Conservation (phyloP, 1,284 basidiomycete species). For the Melampsora larici-populina region DNA sequence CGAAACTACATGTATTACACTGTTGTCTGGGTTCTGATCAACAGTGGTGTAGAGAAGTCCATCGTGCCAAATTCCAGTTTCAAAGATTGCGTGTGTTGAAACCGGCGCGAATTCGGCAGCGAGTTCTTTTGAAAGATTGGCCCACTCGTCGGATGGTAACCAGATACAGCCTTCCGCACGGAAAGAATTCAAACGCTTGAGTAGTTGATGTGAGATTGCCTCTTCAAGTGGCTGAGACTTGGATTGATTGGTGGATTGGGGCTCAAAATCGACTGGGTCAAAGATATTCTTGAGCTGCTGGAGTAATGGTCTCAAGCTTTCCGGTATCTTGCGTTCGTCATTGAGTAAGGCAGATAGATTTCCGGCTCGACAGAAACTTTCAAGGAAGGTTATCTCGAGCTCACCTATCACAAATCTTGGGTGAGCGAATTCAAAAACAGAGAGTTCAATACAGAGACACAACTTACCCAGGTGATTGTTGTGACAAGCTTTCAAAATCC, state of each 20-base stretch:
- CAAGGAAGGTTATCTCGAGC: not conserved
- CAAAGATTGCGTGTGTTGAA: not conserved
- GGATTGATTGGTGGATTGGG: not conserved
- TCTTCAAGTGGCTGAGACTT: too few species aligned
- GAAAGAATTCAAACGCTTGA: too few species aligned
- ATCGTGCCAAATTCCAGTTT: not conserved
- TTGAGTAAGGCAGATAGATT: not conserved
- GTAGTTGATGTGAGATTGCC: too few species aligned
- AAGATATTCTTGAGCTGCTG: too few species aligned
- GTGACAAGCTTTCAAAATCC: constrained; percentile 2
- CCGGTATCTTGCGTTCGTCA: too few species aligned
- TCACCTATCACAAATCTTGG: not conserved
- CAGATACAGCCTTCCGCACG: not conserved
- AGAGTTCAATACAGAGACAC: not conserved
- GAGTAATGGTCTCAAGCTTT: too few species aligned
- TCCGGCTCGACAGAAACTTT: not conserved
- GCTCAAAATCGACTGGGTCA: too few species aligned
- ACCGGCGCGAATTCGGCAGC: not conserved
- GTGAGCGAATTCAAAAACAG: not conserved
- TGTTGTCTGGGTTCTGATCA: not conserved
- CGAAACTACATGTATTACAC: not conserved
- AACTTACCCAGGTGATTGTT: constrained; percentile 10
- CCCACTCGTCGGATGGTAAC: not conserved
- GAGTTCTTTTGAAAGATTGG: not conserved
- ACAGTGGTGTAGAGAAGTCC: not conserved